Conservation (phyloP, 78 protist genomes). For the Thecamonas trahens region DNA sequence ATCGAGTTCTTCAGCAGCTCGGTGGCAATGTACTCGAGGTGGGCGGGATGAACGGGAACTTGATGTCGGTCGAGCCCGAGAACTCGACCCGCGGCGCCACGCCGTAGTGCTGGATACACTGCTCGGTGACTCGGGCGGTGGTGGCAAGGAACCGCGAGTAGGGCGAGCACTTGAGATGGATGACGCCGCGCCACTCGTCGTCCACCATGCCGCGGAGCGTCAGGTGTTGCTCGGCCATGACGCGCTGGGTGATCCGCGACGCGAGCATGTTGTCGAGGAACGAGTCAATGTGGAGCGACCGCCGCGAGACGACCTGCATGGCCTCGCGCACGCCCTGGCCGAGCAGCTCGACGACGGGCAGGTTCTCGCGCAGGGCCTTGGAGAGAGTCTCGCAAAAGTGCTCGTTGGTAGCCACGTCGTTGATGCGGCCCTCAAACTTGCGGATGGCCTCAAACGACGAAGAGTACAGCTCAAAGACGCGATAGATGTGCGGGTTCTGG, state of each 20-base stretch:
- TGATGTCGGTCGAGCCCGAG: not conserved
- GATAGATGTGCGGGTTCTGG: no score
- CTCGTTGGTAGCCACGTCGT: no score
- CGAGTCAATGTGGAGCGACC: no score
- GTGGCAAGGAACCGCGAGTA: not conserved
- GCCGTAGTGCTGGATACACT: not conserved
- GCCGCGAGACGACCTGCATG: no score
- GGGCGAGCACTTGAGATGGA: not conserved
- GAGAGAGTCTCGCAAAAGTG: no score
- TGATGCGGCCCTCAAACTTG: no score
- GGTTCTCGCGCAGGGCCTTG: no score
- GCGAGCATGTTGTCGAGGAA: not conserved
- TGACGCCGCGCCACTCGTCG: not conserved
- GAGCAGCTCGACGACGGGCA: no score
- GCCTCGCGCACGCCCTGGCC: no score
- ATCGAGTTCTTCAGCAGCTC: conserved; percentile 30
- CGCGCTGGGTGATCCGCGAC: not conserved
- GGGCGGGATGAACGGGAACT: conserved; percentile 12
- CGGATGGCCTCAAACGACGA: no score
- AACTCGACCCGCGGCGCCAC: not conserved
- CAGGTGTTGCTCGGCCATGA: not conserved
- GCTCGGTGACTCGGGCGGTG: not conserved
- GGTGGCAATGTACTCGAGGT: not conserved
- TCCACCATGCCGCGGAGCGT: not conserved
- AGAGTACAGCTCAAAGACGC: no score